Base-by-base conservation (phyloP, 208 protist species). In the Plasmodiophora brassicae region DNA sequence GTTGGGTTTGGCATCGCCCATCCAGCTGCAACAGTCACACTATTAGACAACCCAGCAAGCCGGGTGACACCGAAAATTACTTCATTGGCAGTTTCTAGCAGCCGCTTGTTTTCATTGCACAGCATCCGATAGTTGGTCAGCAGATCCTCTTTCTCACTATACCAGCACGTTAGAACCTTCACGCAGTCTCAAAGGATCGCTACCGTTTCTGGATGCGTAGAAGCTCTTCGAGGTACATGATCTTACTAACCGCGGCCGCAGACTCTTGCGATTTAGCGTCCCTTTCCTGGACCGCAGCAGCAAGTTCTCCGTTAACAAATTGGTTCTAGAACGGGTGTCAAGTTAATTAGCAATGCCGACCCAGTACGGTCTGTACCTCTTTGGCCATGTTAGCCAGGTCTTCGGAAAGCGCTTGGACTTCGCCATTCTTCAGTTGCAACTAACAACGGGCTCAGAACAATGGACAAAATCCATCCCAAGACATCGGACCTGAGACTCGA, bases 201-300 rank as follows among this genome's bases (percentile, higher is more conserved):
- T 14, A 78, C 65, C 5, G 5, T 78, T 78, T 78, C n/a, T 78
- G 65, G 20, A 78, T 38, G 20, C 65, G 65, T 78, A 78, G 41
- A 14, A 78, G n/a, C 41, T 78, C 65, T 32, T 78, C 65, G 32
- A 78, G n/a, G n/a, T 78, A 78, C 14, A 78, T 5, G 41, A 5
- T 36, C n/a, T 78, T 78, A 32, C 41, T 78, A 38, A 78, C 14
- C 5, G 65, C 65, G 41, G 14, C 65, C 32, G 20, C 10, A 44
- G 65, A n/a, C n/a, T 78, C 65, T 78, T 78, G 65, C 5, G 65
- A 78, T 78, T 78, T 78, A 8, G 65, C 5, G 5, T 78, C 65
- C 14, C n/a, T 5, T 5, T 78, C 65, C 41, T 78, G 65, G 10
- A 78, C 5, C n/a, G 65, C 65, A 8, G 41, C 5, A 5, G 5